Percentiles rank a stretch among this genome's conserved stretches.
phyloP scores from a whole-genome alignment of 169 alveolate species.

The Plasmodium reichenowi region DNA sequence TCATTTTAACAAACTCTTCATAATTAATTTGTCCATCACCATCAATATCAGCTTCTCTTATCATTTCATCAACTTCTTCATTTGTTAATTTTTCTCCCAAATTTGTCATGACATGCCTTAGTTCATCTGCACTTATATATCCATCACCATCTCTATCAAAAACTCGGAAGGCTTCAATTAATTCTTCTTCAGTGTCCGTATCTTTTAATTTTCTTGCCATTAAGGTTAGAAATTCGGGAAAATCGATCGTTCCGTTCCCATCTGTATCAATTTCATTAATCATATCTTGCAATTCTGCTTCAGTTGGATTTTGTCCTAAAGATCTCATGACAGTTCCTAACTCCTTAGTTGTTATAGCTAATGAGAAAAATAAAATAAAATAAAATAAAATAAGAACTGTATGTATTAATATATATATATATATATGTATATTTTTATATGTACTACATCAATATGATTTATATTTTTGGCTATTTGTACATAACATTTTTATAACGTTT shows the following conservation, averaged over 20 bases:
- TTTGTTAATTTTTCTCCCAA: slow-evolving; percentile 98
- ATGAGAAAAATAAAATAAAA: slow-evolving; percentile 43
- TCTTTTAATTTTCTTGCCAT: slow-evolving; percentile 99
- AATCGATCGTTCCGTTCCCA: slow-evolving; percentile 96
- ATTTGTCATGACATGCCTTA: slow-evolving; percentile 99
- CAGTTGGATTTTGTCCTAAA: slow-evolving; percentile 97
- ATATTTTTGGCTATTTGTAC: slow-evolving; percentile 98
- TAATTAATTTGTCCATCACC: slow-evolving; percentile 99
- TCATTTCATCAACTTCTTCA: slow-evolving; percentile 99
- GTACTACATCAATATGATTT: slow-evolving; percentile 99
- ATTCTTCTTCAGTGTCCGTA: slow-evolving; percentile 99
- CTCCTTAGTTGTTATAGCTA: slow-evolving; percentile 96
- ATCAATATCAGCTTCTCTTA: slow-evolving; percentile 99
- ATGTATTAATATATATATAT: not conserved
- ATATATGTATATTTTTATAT: slow-evolving; percentile 83
- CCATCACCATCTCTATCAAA: slow-evolving; percentile 99
- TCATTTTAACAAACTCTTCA: slow-evolving; percentile 98
- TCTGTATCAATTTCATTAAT: slow-evolving; percentile 95
- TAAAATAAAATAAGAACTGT: not conserved
- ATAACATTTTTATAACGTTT: too few relatives aligned
- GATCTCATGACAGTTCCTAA: slow-evolving; percentile 97
- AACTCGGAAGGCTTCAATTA: slow-evolving; percentile 98
- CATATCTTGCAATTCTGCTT: slow-evolving; percentile 97
- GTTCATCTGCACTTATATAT: slow-evolving; percentile 98
- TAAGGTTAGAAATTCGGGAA: slow-evolving; percentile 98